Base-by-base conservation (phyloP, 2,329 filamentous ascomycete genomes). In the Ustilaginoidea virens region DNA sequence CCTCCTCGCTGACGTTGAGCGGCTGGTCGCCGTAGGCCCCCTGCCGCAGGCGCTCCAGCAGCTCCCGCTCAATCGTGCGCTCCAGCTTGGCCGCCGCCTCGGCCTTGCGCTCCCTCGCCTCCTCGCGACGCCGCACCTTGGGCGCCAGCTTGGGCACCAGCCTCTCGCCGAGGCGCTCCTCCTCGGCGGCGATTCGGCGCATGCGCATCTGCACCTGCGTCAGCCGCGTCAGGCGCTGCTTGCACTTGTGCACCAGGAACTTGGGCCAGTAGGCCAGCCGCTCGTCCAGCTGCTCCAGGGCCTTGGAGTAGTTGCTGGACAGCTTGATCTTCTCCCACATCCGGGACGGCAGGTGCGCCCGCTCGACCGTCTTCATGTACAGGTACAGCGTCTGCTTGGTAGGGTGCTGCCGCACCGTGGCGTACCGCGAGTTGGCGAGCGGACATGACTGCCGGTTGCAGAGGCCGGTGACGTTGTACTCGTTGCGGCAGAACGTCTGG, bases 321-420 rank as follows among this genome's bases (percentile, higher is more conserved):
- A 98, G 64, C 48, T 85, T 81, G 50, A 94, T 83, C 42, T 78
- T 75, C 59, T 96, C 85, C 90, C 90, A 98, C 60, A 87, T 74
- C 56, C 92, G 92, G 34, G 73, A 77, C 2, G 87, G 90, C 56
- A 87, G 70, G 53, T 86, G 87, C 9, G 79, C 68, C 36, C 90
- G 80, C 61, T 93, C 85, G 41, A 86, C 72, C 4, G 83, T 90
- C 63, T 94, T 96, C 68, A 93, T 92, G 66, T 92, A 96, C 33
- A 96, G 75, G 59, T 94, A 96, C 37, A 96, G 68, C 7, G 73
- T 74, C 37, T 81, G 80, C 30, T 81, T 86, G 36, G 54, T 75
- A 60, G 85, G 78, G 46, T 92, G 74, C 30, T 80, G 72, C 39
- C 87, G 79, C 36, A 96, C 74, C 7, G 87, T 96, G 35, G 87